A percentile compares a stretch with the other conserved stretches of the same genome.
Evolutionary conservation across 2,329 filamentous ascomycete genomes (phyloP).

Genomic region (Paraconiothyrium sp.): DNA sequence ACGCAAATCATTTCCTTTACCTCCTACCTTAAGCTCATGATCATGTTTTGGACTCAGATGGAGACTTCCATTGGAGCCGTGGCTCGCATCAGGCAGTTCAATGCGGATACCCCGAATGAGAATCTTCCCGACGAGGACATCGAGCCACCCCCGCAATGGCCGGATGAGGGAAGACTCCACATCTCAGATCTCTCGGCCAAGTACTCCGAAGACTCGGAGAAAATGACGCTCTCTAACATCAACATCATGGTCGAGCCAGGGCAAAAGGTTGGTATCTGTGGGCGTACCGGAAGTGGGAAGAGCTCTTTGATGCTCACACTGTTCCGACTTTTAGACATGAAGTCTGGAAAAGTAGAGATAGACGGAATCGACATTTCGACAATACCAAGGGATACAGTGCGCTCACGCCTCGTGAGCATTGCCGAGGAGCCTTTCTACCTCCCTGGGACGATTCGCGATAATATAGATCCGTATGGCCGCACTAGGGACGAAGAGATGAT

Average conservation of each 20-base stretch:
- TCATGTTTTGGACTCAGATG: slow-evolving; percentile 61
- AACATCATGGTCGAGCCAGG: slow-evolving; percentile 54
- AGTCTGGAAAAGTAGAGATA: slow-evolving; percentile 51
- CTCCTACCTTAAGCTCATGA: slow-evolving; percentile 55
- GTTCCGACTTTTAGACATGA: slow-evolving; percentile 32
- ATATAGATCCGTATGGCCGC: slow-evolving; percentile 56
- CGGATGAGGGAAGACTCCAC: slow-evolving; percentile 1
- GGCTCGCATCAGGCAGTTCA: slow-evolving; percentile 60
- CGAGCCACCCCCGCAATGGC: slow-evolving; percentile 30
- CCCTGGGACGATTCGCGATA: slow-evolving; percentile 56
- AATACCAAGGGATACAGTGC: slow-evolving; percentile 52
- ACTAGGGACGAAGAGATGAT: slow-evolving; percentile 53
- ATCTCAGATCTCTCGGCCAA: slow-evolving; percentile 9
- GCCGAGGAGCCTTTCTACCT: slow-evolving; percentile 62
- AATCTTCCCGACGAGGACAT: slow-evolving; percentile 16
- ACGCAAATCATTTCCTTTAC: slow-evolving; percentile 61
- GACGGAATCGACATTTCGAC: slow-evolving; percentile 58
- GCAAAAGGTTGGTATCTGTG: slow-evolving; percentile 58
- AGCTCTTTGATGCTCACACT: slow-evolving; percentile 28
- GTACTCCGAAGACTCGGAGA: neutral
- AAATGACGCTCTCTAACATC: neutral
- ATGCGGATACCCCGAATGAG: slow-evolving; percentile 52
- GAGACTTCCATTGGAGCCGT: slow-evolving; percentile 66
- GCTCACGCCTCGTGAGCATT: slow-evolving; percentile 52
- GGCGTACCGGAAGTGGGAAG: slow-evolving; percentile 60